Conservation (phyloP, 768 basidiomycete genomes). For the Boletus tylopilopsis region DNA sequence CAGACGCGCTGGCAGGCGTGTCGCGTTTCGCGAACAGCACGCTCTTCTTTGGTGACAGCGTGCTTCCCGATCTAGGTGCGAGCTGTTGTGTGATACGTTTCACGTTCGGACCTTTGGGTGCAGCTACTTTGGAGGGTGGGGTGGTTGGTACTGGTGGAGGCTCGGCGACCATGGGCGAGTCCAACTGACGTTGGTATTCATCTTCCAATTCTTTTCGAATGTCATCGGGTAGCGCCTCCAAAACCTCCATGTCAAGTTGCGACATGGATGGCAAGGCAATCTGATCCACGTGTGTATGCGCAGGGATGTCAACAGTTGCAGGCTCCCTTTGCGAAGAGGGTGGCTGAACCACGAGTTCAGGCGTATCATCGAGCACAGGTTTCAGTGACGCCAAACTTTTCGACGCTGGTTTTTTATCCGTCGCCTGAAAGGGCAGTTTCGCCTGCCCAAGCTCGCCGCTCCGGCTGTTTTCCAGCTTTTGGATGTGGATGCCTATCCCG, state of each 20-base stretch:
- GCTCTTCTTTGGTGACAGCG: constrained; percentile 36
- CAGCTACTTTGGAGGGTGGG: constrained; percentile 9
- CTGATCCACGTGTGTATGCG: constrained; percentile 10
- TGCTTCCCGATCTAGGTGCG: constrained; percentile 49
- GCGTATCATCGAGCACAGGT: constrained; percentile 2
- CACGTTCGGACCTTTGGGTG: constrained; percentile 40
- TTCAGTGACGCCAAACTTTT: constrained; percentile 1
- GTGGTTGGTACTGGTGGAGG: not conserved
- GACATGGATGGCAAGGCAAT: constrained; percentile 66
- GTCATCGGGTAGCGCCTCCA: constrained; percentile 67
- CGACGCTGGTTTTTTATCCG: constrained; percentile 1
- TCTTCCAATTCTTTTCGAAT: constrained; percentile 64
- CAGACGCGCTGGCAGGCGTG: constrained; percentile 23
- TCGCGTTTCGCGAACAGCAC: constrained; percentile 36
- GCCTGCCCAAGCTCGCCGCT: constrained; percentile 50
- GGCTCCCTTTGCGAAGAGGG: constrained; percentile 33
- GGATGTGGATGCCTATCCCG: constrained; percentile 88
- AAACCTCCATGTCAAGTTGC: constrained; percentile 68
- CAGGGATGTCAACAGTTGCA: not conserved
- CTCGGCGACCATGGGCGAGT: constrained; percentile 39
- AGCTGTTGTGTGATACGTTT: constrained; percentile 62
- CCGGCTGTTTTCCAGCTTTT: constrained; percentile 68
- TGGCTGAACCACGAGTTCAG: constrained; percentile 28
- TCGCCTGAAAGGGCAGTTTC: constrained; percentile 52
- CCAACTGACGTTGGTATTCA: constrained; percentile 62